Percentiles rank a stretch among this genome's conserved stretches.
phyloP scores from a whole-genome alignment of 371 early-diverging fungal species.

The Mortierella sp. region DNA sequence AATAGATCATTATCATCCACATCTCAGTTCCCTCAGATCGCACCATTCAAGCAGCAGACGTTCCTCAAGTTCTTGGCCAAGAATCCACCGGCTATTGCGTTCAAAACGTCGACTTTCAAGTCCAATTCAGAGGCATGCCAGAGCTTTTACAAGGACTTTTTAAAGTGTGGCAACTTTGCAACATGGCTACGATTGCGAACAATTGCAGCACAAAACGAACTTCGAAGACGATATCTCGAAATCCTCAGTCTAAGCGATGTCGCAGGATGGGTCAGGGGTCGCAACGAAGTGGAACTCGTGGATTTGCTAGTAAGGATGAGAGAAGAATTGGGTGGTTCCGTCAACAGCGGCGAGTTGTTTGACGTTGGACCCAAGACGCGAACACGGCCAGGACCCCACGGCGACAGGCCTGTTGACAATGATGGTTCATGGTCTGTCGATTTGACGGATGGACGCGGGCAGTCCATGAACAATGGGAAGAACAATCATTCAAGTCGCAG shows the following conservation, averaged over 20 bases:
- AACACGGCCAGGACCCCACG: constrained; percentile 2
- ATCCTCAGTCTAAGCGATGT: constrained; percentile 68
- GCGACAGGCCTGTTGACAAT: constrained; percentile 20
- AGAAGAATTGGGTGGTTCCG: constrained; percentile 63
- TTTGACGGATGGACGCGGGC: constrained; percentile 8
- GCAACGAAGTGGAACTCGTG: constrained; percentile 69
- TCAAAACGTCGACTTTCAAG: constrained; percentile 52
- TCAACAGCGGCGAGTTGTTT: constrained; percentile 17
- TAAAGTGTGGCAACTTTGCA: constrained; percentile 95
- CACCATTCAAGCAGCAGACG: constrained; percentile 53
- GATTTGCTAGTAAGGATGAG: constrained; percentile 69
- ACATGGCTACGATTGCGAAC: constrained; percentile 93
- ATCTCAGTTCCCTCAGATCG: constrained; percentile 53
- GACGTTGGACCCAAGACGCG: constrained; percentile 14
- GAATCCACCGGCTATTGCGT: constrained; percentile 47
- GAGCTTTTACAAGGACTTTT: constrained; percentile 87
- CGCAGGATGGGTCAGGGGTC: constrained; percentile 56
- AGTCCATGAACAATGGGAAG: constrained; percentile 7
- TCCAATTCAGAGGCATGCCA: constrained; percentile 55
- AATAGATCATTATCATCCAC: constrained; percentile 36
- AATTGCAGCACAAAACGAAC: constrained; percentile 77
- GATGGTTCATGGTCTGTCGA: constrained; percentile 5
- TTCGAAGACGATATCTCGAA: constrained; percentile 69
- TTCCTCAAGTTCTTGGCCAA: constrained; percentile 45
- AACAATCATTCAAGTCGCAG: constrained; percentile 5